Base-by-base conservation (phyloP, 2,329 filamentous ascomycete genomes). In the Colletotrichum somersetense region DNA sequence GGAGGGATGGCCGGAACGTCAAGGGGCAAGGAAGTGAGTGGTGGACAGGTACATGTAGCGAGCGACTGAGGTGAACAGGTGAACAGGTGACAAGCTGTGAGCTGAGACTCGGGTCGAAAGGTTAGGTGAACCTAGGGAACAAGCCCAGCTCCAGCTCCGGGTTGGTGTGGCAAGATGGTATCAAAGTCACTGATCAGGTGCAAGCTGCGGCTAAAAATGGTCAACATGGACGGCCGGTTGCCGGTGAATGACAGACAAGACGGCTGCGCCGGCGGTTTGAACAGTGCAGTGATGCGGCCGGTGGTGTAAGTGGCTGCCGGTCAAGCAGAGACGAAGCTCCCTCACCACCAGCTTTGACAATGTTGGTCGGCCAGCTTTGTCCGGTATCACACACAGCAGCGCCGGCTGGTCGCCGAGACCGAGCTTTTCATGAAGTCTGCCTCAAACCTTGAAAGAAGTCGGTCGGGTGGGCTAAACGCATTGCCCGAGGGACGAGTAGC, bases 41-140 rank as follows among this genome's bases (percentile, higher is more conserved):
- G 40, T 72, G 23, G 64, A 35, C 62, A 23, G 58, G 52, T 71
- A 18, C 48, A 40, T 12, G 65, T 35, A 62, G 23, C 20, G 66
- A 62, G 23, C 20, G 66, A 70, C 48, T 50, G 59, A 46, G 26
- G 62, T 64, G 62, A 72, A 61, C 70, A 46, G 26, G 62, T 64
- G 62, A 72, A 65, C 70, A 70, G 70, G 59, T 72, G 70, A 72
- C 70, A 70, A 70, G 70, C 48, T 56, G 20, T 44, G 48, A 65
- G 70, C 53, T 65, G 62, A 72, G 58, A 65, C 66, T 59, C 52
- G 42, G 66, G 55, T 72, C 48, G 44, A 66, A 70, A 61, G 55
- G 66, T 61, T 63, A 26, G 59, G 50, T 35, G 40, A 46, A 33
- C 48, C 62, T 33, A 42, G 6, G 35, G 20, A 58, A 40, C n/a